Evolutionary conservation across 768 basidiomycete genomes (phyloP).

Genomic region (Termitomyces sp.): DNA sequence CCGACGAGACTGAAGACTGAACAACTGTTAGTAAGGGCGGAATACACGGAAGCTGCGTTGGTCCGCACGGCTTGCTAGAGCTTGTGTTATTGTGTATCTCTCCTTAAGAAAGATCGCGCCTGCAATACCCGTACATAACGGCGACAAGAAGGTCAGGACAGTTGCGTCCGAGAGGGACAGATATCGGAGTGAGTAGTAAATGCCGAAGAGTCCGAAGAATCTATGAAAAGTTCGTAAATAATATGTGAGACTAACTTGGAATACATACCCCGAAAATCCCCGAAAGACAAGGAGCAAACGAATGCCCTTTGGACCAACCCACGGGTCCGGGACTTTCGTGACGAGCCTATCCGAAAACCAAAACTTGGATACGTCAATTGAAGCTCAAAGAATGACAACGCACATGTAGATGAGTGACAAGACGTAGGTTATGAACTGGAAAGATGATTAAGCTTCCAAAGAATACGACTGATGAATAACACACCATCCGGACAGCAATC

Average conservation of each 20-base stretch:
- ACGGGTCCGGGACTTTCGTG: slow-evolving; percentile 44
- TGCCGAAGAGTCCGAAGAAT: slow-evolving; percentile 49
- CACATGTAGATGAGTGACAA: slow-evolving; percentile 49
- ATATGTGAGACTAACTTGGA: not conserved
- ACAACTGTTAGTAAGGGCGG: not conserved
- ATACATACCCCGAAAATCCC: slow-evolving; percentile 56
- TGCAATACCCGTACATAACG: slow-evolving; percentile 56
- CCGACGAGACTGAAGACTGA: slow-evolving; percentile 64
- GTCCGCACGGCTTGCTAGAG: slow-evolving; percentile 40
- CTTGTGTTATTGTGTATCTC: slow-evolving; percentile 45
- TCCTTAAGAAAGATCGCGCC: slow-evolving; percentile 64
- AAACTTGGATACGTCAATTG: not conserved
- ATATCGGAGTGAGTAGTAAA: slow-evolving; percentile 64
- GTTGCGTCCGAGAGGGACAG: slow-evolving; percentile 76
- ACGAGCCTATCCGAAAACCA: slow-evolving; percentile 23
- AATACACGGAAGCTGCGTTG: not conserved
- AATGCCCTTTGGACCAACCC: slow-evolving; percentile 66
- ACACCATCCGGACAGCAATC: slow-evolving; percentile 55
- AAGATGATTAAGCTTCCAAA: not conserved
- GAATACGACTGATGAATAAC: slow-evolving; percentile 6
- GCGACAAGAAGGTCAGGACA: slow-evolving; percentile 70
- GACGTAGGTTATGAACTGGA: slow-evolving; percentile 45
- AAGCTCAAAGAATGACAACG: slow-evolving; percentile 3
- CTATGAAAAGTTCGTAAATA: slow-evolving; percentile 24
- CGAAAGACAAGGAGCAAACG: slow-evolving; percentile 49